These are phyloP conservation scores for Cercospora sp. DNA, from an alignment of 2,329 filamentous ascomycete species.

Conservation along the genomic window DNA sequence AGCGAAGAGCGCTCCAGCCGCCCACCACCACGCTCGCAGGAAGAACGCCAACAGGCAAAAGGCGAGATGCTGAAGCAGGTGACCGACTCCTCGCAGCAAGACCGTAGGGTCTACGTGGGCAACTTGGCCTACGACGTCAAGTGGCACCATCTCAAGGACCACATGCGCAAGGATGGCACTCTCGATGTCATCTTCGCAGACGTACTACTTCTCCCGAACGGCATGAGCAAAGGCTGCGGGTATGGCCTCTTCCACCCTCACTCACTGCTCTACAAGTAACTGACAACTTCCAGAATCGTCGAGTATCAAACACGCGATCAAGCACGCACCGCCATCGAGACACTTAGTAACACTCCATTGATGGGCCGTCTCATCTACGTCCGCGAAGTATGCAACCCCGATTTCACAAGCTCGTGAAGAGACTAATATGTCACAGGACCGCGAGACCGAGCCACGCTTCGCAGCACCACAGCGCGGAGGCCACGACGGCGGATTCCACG, in stretches of 20 bases:
- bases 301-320: constrained; percentile 99
- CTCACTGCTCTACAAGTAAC: background rate
- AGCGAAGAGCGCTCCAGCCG: constrained; percentile 53
- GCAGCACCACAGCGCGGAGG: constrained; percentile 53
- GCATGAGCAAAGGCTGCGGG: constrained; percentile 99
- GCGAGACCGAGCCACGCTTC: constrained; percentile 96
- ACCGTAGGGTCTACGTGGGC: constrained; percentile 98
- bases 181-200: constrained; percentile 95
- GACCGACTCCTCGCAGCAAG: constrained; percentile 93
- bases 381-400: constrained; percentile 72
- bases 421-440: constrained; percentile 64
- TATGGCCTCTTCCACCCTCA: constrained; percentile 56
- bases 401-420: background rate
- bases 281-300: constrained; percentile 73
- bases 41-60: constrained; percentile 79
- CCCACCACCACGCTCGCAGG: constrained; percentile 63
- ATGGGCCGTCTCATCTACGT: constrained; percentile 99
- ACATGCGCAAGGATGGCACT: constrained; percentile 95
- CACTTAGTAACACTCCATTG: constrained; percentile 97
- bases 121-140: constrained; percentile 99
- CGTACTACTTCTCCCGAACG: constrained; percentile 98
- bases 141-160: constrained; percentile 99
- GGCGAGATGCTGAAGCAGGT: constrained; percentile 96
- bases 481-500: constrained; percentile 60
- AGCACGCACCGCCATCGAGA: constrained; percentile 95